Base-by-base conservation (phyloP, 805 yeast genomes). In the Zygosaccharomyces bisporus region DNA sequence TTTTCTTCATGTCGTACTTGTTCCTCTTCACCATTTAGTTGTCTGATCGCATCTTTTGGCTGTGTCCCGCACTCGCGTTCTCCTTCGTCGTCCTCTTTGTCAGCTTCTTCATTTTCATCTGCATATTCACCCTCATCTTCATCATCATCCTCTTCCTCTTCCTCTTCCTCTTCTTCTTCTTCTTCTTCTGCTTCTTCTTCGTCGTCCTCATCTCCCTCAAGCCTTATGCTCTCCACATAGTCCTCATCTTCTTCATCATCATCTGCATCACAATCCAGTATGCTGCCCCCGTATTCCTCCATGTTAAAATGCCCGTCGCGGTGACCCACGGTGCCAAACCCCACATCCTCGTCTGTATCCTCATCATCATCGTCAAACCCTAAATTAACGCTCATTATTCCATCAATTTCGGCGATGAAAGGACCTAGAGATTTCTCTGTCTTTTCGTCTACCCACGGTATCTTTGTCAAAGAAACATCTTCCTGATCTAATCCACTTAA, bases 281-380 rank as follows among this genome's bases (percentile, higher is more conserved):
- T 46, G 17, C 46, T 45, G 18, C 46, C 60, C 24, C 52, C 53
- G 37, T 57, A 51, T 23, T 49, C 58, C 24, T 54, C 58, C 16
- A 49, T 47, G 18, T 49, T 44, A 37, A 53, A 47, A 41, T 54
- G 46, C 20, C 43, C 45, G 21, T 48, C 44, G 16, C 47, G 41
- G n/a, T 21, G 39, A n/a, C 45, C 42, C 19, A 16, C 31, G 12
- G 32, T n/a, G 18, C 40, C 40, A 12, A 37, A 44, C 6, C 38
- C 53, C 6, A 40, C 36, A 13, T 41, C 55, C 39, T 55, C 57
- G 35, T 38, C 51, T 2, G 54, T 54, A 6, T 54, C 58, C 43
- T 64, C 58, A 45, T 54, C 66, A 44, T 67, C 50, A 17, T 61
- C 68, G 10, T 60, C 67, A 41, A 51, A 62, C 7, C 62, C 69